Evolutionary conservation across 768 basidiomycete genomes (phyloP).

Genomic region (Naematelia aurantialba): DNA sequence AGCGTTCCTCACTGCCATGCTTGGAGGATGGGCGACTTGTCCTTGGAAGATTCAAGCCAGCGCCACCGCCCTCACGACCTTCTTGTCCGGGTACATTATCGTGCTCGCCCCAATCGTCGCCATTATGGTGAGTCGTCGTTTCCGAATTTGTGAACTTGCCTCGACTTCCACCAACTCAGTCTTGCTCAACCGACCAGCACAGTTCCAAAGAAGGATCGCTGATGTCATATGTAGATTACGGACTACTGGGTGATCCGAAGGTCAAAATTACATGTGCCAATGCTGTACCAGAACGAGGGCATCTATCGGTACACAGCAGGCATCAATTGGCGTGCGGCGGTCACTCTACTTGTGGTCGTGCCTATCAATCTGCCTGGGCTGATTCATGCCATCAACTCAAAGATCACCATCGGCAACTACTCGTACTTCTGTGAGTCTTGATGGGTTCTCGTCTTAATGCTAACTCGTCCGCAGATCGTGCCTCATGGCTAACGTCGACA

Average conservation of each 20-base stretch:
- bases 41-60: conserved; percentile 78
- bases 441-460: neutral
- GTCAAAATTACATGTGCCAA: conserved; percentile 71
- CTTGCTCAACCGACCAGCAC: no score
- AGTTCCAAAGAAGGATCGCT: no score
- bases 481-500: conserved; percentile 46
- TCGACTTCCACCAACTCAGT: no score
- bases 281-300: conserved; percentile 76
- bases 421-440: conserved; percentile 65
- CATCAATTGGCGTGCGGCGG: conserved; percentile 75
- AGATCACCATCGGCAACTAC: conserved; percentile 65
- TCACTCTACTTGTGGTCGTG: conserved; percentile 65
- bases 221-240: conserved; percentile 24
- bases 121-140: conserved; percentile 60
- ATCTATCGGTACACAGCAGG: conserved; percentile 74
- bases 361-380: conserved; percentile 73
- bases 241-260: conserved; percentile 69
- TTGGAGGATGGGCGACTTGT: conserved; percentile 80
- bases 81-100: conserved; percentile 64
- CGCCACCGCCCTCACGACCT: conserved; percentile 36
- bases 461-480: conserved; percentile 15
- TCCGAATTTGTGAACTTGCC: no score
- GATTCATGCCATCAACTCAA: conserved; percentile 66
- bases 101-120: conserved; percentile 82
- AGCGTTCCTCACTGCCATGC: conserved; percentile 64